Percentiles rank a stretch among this genome's conserved stretches.
Conservation (phyloP, 805 yeast species). For the Pichia nanzhaoensis region DNA sequence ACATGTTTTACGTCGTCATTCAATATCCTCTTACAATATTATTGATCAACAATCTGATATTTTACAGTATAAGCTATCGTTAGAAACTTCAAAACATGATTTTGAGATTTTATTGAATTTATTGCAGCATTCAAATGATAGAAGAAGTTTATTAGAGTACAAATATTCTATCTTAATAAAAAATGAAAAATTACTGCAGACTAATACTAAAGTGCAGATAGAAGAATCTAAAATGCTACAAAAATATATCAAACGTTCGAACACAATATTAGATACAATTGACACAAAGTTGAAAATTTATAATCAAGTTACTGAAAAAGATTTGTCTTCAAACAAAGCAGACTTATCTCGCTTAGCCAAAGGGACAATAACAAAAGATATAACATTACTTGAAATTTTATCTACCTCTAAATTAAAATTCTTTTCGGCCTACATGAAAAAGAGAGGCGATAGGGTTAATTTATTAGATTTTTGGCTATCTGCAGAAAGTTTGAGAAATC, state of each 20-base stretch:
- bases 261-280: neutral
- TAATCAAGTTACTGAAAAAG: too few species aligned
- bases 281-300: neutral
- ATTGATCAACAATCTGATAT: neutral
- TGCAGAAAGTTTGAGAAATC: constrained; percentile 64
- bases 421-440: constrained; percentile 52
- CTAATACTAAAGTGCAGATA: neutral
- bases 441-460: constrained; percentile 33
- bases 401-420: constrained; percentile 28
- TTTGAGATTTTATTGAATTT: constrained; percentile 28
- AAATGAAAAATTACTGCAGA: constrained; percentile 7
- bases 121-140: constrained; percentile 28
- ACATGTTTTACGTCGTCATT: constrained; percentile 62
- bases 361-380: neutral
- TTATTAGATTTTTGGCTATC: constrained; percentile 59
- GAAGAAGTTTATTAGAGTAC: constrained; percentile 42
- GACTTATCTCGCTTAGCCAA: neutral
- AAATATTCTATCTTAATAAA: constrained; percentile 43
- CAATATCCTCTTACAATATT: constrained; percentile 21
- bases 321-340: neutral
- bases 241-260: constrained; percentile 10
- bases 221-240: constrained; percentile 9
- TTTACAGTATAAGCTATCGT: constrained; percentile 2
- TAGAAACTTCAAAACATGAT: constrained; percentile 29
- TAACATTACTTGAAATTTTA: constrained; percentile 8